Conservation (phyloP, 345 rosid species). For the Combretum micranthum region DNA sequence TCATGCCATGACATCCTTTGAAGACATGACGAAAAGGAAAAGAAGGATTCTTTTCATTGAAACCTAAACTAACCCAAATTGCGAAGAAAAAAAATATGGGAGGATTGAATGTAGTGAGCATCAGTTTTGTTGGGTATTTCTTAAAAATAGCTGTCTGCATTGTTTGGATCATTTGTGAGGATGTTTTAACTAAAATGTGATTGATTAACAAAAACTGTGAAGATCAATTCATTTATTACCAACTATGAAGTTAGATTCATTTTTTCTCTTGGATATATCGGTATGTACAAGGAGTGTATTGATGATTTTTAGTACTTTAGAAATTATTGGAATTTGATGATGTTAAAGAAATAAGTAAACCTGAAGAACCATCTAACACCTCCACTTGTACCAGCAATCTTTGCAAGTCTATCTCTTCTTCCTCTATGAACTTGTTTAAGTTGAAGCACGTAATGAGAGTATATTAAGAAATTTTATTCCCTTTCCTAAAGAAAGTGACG, state of each 20-base stretch:
- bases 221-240: too few relatives aligned
- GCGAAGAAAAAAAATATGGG: too few relatives aligned
- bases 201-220: too few relatives aligned
- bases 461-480: neutral
- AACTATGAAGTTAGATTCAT: too few relatives aligned
- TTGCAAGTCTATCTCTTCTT: constrained; percentile 66
- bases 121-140: constrained; percentile 70
- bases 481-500: neutral
- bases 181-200: too few relatives aligned
- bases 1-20: too few relatives aligned
- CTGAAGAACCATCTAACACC: constrained; percentile 76
- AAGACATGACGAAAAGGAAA: too few relatives aligned
- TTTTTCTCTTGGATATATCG: neutral
- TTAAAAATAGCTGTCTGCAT: constrained; percentile 68
- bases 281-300: neutral
- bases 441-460: constrained; percentile 8
- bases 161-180: too few relatives aligned
- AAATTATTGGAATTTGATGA: neutral
- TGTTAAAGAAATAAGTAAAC: constrained; percentile 4
- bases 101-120: constrained; percentile 62
- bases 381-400: constrained; percentile 56
- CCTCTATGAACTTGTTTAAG: constrained; percentile 46
- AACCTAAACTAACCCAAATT: too few relatives aligned
- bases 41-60: too few relatives aligned
- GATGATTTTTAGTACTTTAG: too few relatives aligned